Conservation (phyloP, 805 yeast genomes). For the Kodamaea restingae region DNA sequence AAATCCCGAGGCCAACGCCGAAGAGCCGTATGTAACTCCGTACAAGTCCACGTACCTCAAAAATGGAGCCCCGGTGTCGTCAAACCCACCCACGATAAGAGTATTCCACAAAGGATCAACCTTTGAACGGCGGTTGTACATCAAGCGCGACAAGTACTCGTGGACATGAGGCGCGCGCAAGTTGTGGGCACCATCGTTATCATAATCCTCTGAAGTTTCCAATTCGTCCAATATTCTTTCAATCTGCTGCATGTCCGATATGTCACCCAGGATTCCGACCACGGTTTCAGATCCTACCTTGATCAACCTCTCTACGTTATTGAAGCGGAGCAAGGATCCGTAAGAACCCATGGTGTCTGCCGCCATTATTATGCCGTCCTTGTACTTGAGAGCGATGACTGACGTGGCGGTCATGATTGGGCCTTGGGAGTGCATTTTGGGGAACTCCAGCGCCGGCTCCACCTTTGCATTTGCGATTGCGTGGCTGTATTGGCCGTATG, state of each 20-base stretch:
- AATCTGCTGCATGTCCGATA: conserved; percentile 86
- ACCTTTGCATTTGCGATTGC: conserved; percentile 62
- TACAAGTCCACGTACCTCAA: conserved; percentile 83
- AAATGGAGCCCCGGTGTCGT: conserved; percentile 60
- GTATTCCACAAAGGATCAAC: conserved; percentile 98
- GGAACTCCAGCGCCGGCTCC: conserved; percentile 37
- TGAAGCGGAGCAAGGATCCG: conserved; percentile 87
- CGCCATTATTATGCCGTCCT: conserved; percentile 88
- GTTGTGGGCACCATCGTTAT: conserved; percentile 54
- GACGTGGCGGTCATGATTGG: conserved; percentile 97
- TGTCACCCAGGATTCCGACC: conserved; percentile 93
- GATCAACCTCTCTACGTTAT: conserved; percentile 77
- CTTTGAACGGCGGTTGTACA: conserved; percentile 85
- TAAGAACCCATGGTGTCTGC: conserved; percentile 92
- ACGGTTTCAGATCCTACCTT: conserved; percentile 81
- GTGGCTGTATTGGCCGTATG: conserved; percentile 77
- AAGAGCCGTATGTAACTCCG: conserved; percentile 87
- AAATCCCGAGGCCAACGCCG: conserved; percentile 91
- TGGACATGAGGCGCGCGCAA: conserved; percentile 85
- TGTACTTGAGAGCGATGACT: conserved; percentile 84
- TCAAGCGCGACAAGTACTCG: conserved; percentile 77
- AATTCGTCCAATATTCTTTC: conserved; percentile 72
- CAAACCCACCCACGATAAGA: conserved; percentile 83
- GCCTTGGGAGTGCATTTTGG: conserved; percentile 82
- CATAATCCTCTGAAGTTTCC: conserved; percentile 73